phyloP scores from a whole-genome alignment of 1,284 basidiomycete genomes.

The Phellinidium pouzarii region DNA sequence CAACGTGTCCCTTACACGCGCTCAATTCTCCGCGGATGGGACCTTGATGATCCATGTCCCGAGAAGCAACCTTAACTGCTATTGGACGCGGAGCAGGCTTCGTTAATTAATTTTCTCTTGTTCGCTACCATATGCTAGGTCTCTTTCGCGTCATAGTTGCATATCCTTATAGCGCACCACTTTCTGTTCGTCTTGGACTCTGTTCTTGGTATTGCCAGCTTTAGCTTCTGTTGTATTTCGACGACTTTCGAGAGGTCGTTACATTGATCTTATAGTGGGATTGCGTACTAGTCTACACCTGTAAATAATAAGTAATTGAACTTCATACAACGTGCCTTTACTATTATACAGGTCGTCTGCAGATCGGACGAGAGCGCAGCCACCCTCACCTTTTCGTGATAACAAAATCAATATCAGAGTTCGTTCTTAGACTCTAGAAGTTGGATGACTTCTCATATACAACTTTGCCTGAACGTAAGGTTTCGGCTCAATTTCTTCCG shows the following conservation, averaged over 20 bases:
- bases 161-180: not conserved
- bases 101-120: not conserved
- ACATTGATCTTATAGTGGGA: not conserved
- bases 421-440: no score
- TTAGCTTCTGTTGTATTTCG: not conserved
- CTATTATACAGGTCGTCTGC: not conserved
- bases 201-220: not conserved
- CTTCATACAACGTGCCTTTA: not conserved
- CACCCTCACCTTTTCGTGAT: no score
- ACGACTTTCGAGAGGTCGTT: not conserved
- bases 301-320: not conserved
- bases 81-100: conserved; percentile 6
- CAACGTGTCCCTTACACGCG: conserved; percentile 25
- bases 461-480: no score
- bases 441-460: no score
- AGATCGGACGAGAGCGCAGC: no score
- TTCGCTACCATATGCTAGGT: not conserved
- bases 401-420: no score
- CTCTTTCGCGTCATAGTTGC: not conserved
- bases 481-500: no score
- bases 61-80: conserved; percentile 8
- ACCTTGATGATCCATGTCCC: conserved; percentile 23
- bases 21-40: conserved; percentile 22
- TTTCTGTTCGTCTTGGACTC: not conserved
- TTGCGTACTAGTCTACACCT: not conserved